Percentiles rank a stretch among this genome's conserved stretches.
Conservation (phyloP, 768 basidiomycete genomes). For the Pleurotus citrinopileatus region DNA sequence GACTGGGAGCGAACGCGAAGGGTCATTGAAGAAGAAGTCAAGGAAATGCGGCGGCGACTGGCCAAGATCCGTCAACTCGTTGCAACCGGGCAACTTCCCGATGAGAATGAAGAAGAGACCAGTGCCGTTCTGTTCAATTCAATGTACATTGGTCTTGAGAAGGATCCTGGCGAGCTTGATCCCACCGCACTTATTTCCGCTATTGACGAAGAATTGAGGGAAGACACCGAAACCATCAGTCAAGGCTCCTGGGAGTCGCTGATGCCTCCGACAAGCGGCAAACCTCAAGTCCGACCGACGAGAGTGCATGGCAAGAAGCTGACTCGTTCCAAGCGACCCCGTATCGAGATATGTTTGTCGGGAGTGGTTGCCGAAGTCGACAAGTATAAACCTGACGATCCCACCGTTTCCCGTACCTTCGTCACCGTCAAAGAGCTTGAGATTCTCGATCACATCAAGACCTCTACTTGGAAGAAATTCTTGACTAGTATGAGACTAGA, state of each 20-base stretch:
- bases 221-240: constrained; percentile 68
- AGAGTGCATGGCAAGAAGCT: constrained; percentile 58
- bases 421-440: constrained; percentile 73
- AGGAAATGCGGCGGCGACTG: constrained; percentile 81
- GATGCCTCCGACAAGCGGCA: constrained; percentile 45
- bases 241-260: constrained; percentile 92
- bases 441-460: constrained; percentile 96
- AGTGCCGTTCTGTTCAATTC: constrained; percentile 89
- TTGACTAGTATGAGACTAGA: constrained; percentile 83
- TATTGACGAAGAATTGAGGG: constrained; percentile 87
- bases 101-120: constrained; percentile 69
- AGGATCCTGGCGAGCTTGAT: constrained; percentile 72
- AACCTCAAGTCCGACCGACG: constrained; percentile 33
- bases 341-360: constrained; percentile 79
- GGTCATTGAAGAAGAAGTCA: constrained; percentile 84
- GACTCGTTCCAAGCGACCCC: constrained; percentile 70
- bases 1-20: constrained; percentile 89
- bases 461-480: constrained; percentile 98
- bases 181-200: constrained; percentile 79
- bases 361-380: constrained; percentile 68
- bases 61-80: constrained; percentile 91
- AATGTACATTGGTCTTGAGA: constrained; percentile 87
- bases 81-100: constrained; percentile 84
- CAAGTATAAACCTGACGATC: constrained; percentile 51
- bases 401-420: constrained; percentile 63